phyloP scores from a whole-genome alignment of 306 rosid species.

The Delonix regia region DNA sequence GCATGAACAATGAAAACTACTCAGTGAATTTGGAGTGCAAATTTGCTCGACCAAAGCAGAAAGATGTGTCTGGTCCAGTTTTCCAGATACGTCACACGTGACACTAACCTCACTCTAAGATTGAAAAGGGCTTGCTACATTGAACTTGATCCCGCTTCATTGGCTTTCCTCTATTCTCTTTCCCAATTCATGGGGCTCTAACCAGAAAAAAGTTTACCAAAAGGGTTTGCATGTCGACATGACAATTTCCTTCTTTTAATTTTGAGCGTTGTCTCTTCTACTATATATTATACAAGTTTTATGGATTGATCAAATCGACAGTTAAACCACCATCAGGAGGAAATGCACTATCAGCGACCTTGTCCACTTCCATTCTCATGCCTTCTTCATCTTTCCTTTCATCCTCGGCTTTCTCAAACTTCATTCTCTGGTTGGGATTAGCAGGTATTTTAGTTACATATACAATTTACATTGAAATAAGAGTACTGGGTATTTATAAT shows the following conservation, averaged over 20 bases:
- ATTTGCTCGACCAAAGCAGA: too few species aligned
- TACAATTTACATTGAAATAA: not conserved
- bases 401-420: conserved; percentile 53
- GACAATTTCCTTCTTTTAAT: not conserved
- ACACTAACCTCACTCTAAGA: not conserved
- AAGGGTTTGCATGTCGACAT: not conserved
- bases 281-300: conserved; percentile 9
- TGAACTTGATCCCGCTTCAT: not conserved
- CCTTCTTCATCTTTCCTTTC: conserved; percentile 36
- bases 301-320: conserved; percentile 22
- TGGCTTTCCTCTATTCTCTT: not conserved
- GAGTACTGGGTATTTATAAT: not conserved
- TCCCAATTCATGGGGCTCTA: not conserved
- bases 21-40: too few species aligned
- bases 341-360: conserved; percentile 37
- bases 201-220: not conserved
- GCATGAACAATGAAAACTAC: too few species aligned
- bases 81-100: too few species aligned
- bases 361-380: conserved; percentile 40
- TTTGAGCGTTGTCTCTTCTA: not conserved
- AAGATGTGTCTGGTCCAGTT: too few species aligned
- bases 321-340: conserved; percentile 32
- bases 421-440: conserved; percentile 54
- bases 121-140: not conserved
- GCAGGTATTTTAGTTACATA: conserved; percentile 18